Percentiles rank a stretch among this genome's conserved stretches.
Conservation (phyloP, 2,329 filamentous ascomycete species). For the Colletotrichum karsti region DNA sequence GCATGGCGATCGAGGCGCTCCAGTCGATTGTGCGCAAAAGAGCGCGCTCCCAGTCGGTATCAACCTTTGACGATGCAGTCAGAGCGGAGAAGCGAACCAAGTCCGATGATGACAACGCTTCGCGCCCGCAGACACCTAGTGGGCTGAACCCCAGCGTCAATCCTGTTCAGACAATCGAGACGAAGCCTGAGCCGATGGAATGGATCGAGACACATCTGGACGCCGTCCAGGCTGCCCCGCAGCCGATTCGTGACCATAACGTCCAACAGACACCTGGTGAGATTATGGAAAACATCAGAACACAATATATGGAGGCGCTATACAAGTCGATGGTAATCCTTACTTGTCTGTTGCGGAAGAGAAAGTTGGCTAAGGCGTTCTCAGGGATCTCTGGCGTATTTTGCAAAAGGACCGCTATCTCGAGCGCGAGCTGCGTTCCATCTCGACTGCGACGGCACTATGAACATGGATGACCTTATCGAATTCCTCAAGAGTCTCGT, state of each 20-base stretch:
- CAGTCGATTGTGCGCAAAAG: constrained; percentile 66
- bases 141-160: constrained; percentile 39
- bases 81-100: constrained; percentile 25
- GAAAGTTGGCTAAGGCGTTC: constrained; percentile 26
- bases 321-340: constrained; percentile 69
- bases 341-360: constrained; percentile 29
- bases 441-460: constrained; percentile 65
- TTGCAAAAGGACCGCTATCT: constrained; percentile 83
- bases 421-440: constrained; percentile 77
- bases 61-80: constrained; percentile 40
- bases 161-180: neutral
- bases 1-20: constrained; percentile 69
- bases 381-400: constrained; percentile 81
- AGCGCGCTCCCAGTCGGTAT: constrained; percentile 52
- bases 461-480: constrained; percentile 71
- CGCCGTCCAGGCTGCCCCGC: constrained; percentile 27
- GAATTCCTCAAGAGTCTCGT: constrained; percentile 75
- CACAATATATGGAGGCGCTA: constrained; percentile 66
- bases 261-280: constrained; percentile 53
- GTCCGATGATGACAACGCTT: constrained; percentile 46
- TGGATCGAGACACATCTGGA: constrained; percentile 23
- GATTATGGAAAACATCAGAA: constrained; percentile 67
- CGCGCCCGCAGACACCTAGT: constrained; percentile 82
- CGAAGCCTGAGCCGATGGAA: constrained; percentile 4
- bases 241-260: constrained; percentile 29